Evolutionary conservation across 129 eudicot genomes (phyloP).

Genomic region (Escallonia rubra): DNA sequence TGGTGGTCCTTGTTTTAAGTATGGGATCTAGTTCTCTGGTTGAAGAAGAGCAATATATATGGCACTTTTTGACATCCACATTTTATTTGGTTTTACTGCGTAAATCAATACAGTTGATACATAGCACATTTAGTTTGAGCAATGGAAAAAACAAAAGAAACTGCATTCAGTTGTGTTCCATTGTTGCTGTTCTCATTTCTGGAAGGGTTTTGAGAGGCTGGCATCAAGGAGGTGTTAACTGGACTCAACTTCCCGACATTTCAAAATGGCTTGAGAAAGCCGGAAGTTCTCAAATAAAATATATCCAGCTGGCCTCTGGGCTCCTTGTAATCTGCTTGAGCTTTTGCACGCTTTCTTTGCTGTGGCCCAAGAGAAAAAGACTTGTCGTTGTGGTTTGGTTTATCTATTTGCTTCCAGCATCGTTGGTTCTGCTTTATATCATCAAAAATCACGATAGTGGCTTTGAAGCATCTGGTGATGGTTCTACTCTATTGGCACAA

Average conservation of each 20-base stretch:
- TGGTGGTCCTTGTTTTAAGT: conserved; percentile 50
- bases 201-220: conserved; percentile 83
- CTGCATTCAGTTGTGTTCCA: conserved; percentile 21
- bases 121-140: background rate
- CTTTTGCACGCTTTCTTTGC: conserved; percentile 35
- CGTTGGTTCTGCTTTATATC: conserved; percentile 45
- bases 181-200: conserved; percentile 36
- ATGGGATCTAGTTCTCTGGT: conserved; percentile 96
- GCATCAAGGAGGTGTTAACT: conserved; percentile 99
- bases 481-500: conserved; percentile 46
- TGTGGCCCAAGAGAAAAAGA: conserved; percentile 21
- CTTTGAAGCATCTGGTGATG: conserved; percentile 28
- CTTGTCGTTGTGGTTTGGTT: conserved; percentile 24
- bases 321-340: conserved; percentile 40
- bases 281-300: conserved; percentile 37
- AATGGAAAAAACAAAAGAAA: conserved; percentile 3
- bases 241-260: conserved; percentile 86
- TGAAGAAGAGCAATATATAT: conserved; percentile 92
- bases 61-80: conserved; percentile 82
- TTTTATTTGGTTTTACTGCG: conserved; percentile 54
- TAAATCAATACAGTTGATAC: conserved; percentile 34
- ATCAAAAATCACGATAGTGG: conserved; percentile 39
- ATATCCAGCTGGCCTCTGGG: conserved; percentile 49
- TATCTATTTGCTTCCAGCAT: conserved; percentile 39
- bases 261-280: conserved; percentile 66